Base-by-base conservation (phyloP, 1,284 basidiomycete species). In the Ceratobasidium sp. region DNA sequence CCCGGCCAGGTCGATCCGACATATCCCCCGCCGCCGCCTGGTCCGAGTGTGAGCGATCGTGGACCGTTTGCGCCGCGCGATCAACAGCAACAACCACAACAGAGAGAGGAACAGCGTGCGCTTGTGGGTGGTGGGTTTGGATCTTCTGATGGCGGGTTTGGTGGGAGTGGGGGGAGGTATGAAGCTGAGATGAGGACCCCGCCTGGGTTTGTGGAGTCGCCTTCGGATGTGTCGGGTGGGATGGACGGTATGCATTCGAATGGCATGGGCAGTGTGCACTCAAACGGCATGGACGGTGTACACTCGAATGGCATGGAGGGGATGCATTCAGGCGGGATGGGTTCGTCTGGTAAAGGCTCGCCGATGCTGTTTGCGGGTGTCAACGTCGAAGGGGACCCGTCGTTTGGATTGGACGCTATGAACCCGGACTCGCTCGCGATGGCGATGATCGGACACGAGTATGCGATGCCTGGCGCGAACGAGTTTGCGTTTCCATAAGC, bases 371-470 rank as follows among this genome's bases (percentile, higher is more conserved):
- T 73, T 40, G 42, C 56, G 3, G 70, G 56, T 15, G 70, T 61
- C 4, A 44, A 46, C 12, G 40, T 52, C 13, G 40, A 73, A 40
- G 66, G 66, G 5, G 44, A 50, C 23, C 65, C 65, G 44, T 17
- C 48, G 44, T 67, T 48, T 52, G 65, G 33, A 17, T 28, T 67
- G 46, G 48, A 66, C 13, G 13, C 64, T 5, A 67, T 67, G 65
- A 68, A 38, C 66, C 33, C 66, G 7, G 59, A 73, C 44, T 50
- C 42, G 59, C 23, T 57, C 9, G 57, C 62, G 44, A 75, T 75
- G 62, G 33, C 70, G 48, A 75, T 75, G 73, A 75, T 75, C n/a
- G 61, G 61, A 20, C 73, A 75, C 20, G 73, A 66, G 61, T 75
- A 75, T 26, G 48, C 28, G n/a, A 68, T 68, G 50, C 50, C 66